These are phyloP conservation scores for Capsella rubella DNA, from an alignment of 441 rosid genomes.

Conservation along the genomic window DNA sequence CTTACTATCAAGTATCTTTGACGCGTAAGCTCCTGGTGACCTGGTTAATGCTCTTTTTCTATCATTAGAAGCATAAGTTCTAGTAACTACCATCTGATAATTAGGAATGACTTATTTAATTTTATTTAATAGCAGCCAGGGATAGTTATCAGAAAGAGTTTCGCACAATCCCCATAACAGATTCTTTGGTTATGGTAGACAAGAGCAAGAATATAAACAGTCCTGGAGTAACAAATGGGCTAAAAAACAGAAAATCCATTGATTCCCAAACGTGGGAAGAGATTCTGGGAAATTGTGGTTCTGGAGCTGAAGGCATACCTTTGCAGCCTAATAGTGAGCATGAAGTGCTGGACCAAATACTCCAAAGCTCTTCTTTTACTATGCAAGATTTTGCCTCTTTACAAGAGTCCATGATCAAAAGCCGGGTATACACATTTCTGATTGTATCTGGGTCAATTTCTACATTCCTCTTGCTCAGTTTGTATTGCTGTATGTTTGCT, in stretches of 20 bases:
- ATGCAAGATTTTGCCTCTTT: constrained; percentile 57
- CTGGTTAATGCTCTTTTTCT: constrained; percentile 18
- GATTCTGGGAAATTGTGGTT: constrained; percentile 50
- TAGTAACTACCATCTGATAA: background rate
- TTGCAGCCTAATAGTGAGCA: constrained; percentile 55
- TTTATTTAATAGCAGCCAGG: constrained; percentile 39
- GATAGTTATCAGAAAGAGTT: constrained; percentile 61
- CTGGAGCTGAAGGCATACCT: constrained; percentile 55
- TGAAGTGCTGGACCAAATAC: constrained; percentile 55
- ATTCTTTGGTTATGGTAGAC: constrained; percentile 51
- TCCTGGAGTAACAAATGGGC: constrained; percentile 53
- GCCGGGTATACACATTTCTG: constrained; percentile 54
- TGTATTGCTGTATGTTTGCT: background rate
- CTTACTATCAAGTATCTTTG: constrained; percentile 53
- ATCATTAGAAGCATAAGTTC: background rate
- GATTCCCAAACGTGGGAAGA: constrained; percentile 75
- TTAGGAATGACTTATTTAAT: background rate
- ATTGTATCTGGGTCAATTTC: background rate
- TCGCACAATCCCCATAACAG: constrained; percentile 47
- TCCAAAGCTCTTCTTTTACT: constrained; percentile 47
- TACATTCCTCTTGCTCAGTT: constrained; percentile 7
- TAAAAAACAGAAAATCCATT: constrained; percentile 54
- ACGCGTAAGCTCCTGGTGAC: constrained; percentile 52
- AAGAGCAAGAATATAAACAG: constrained; percentile 47
- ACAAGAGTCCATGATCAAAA: constrained; percentile 53